These are phyloP conservation scores for Allium fistulosum DNA, from an alignment of 106 monocot species.

Conservation along the genomic window DNA sequence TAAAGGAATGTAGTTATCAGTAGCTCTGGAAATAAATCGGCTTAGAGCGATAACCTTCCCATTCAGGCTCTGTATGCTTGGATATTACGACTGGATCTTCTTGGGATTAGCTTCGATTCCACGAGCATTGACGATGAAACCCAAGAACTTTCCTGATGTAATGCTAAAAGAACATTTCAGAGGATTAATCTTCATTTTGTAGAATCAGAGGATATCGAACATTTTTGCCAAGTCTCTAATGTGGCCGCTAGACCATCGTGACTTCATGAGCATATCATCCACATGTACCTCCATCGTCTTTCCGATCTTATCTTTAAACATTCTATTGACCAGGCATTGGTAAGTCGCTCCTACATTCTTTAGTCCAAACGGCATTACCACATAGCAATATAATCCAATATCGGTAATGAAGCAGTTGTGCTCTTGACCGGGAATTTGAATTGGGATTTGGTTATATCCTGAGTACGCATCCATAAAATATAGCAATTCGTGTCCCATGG, in stretches of 20 bases:
- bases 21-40: neutral
- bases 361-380: neutral
- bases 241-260: neutral
- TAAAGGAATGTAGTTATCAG: neutral
- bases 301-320: neutral
- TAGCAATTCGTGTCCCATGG: neutral
- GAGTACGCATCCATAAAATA: neutral
- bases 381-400: neutral
- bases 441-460: neutral
- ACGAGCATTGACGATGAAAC: neutral
- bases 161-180: neutral
- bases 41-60: neutral
- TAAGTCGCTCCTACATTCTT: neutral
- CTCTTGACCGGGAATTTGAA: neutral
- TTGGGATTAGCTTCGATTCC: neutral
- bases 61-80: neutral
- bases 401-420: neutral
- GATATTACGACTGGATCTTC: neutral
- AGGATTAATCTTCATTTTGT: neutral
- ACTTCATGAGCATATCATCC: neutral
- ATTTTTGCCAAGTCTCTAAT: neutral
- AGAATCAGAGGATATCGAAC: neutral
- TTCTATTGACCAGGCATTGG: neutral
- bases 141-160: neutral
- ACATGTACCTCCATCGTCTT: neutral